Conservation (phyloP, 495 filamentous ascomycete species). For the Hyaloscypha bicolor region DNA sequence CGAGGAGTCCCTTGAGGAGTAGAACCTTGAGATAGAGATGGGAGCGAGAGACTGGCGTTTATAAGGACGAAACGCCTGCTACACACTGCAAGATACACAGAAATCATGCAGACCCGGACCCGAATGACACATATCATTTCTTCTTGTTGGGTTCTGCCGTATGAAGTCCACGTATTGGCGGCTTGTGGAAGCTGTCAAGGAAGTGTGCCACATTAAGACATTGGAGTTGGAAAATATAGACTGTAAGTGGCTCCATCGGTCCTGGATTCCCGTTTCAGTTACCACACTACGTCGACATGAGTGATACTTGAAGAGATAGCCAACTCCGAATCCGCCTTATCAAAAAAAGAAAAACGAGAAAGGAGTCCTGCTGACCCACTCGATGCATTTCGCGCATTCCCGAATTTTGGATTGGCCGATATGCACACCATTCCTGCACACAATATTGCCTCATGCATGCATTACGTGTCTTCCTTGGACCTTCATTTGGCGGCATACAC, state of each 20-base stretch:
- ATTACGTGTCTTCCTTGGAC: background rate
- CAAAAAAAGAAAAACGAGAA: background rate
- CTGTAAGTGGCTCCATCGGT: background rate
- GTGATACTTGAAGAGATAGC: background rate
- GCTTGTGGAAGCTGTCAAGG: background rate
- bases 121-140: too few relatives aligned
- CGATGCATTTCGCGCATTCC: background rate
- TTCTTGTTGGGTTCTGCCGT: too few relatives aligned
- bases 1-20: too few relatives aligned
- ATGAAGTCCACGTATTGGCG: background rate
- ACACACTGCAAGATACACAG: too few relatives aligned
- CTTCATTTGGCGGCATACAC: background rate
- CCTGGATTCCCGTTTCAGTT: background rate
- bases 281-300: background rate
- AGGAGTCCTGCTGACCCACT: background rate
- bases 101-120: too few relatives aligned
- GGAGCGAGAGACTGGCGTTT: too few relatives aligned
- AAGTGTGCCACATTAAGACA: background rate
- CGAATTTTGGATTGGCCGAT: background rate
- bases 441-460: conserved; percentile 1
- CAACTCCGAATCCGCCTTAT: background rate
- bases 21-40: too few relatives aligned
- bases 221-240: background rate
- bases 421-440: background rate
- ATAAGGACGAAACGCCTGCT: too few relatives aligned